Percentiles rank a stretch among this genome's conserved stretches.
phyloP scores from a whole-genome alignment of 2,329 filamentous ascomycete genomes.

The Clonostachys byssicola region DNA sequence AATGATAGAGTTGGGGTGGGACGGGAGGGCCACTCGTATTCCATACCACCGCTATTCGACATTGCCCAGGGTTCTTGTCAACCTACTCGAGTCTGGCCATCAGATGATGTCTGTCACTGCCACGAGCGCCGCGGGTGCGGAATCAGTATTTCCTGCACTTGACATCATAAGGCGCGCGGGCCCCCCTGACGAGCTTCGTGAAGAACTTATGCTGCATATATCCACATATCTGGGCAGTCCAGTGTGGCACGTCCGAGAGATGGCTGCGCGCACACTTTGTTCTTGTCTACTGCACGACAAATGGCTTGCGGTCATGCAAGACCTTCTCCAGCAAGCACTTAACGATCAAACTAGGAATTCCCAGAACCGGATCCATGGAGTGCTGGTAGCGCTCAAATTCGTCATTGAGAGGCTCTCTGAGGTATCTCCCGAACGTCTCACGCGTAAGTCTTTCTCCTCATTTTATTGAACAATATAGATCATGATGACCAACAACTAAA shows the following conservation, averaged over 20 bases:
- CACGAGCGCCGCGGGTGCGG: constrained; percentile 36
- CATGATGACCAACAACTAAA: no score
- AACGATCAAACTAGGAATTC: constrained; percentile 15
- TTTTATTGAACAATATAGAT: not conserved
- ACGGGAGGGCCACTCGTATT: constrained; percentile 59
- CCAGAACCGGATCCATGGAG: constrained; percentile 55
- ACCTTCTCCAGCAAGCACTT: constrained; percentile 25
- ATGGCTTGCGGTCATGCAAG: constrained; percentile 38
- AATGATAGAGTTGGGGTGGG: constrained; percentile 57
- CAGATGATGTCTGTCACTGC: constrained; percentile 32
- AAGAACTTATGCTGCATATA: constrained; percentile 54
- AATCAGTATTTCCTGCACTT: constrained; percentile 79
- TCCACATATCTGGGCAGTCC: constrained; percentile 60
- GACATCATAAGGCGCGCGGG: constrained; percentile 73
- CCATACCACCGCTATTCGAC: constrained; percentile 67
- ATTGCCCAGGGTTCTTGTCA: constrained; percentile 59
- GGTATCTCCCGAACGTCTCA: constrained; percentile 35
- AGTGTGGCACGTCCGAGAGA: constrained; percentile 79
- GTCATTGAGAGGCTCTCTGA: constrained; percentile 49
- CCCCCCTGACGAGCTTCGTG: constrained; percentile 52
- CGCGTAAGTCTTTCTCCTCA: constrained; percentile 26
- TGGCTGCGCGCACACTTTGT: constrained; percentile 70
- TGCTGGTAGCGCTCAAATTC: constrained; percentile 51
- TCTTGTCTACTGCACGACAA: constrained; percentile 51
- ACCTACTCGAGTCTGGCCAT: constrained; percentile 52